Percentiles rank a stretch among this genome's conserved stretches.
phyloP scores from a whole-genome alignment of 2,329 filamentous ascomycete genomes.

The Colletotrichum eremochloae region DNA sequence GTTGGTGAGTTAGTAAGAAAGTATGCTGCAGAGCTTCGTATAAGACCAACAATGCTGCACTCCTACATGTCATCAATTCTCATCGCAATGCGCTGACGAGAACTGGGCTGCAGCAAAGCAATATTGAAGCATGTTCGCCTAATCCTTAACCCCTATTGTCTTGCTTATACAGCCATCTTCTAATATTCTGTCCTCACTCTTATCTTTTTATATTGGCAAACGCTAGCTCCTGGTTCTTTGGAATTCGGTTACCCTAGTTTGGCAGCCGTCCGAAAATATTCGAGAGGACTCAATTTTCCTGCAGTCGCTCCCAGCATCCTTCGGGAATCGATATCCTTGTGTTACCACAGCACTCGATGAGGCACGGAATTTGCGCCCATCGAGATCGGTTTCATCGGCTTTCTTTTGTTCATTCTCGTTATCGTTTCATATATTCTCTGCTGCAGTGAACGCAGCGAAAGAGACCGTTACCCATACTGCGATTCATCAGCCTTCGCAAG shows the following conservation, averaged over 20 bases:
- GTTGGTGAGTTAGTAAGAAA: neutral
- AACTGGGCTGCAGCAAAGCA: neutral
- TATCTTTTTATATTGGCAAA: slow-evolving; percentile 13
- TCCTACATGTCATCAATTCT: neutral
- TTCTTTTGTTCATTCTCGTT: neutral
- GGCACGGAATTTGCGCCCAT: neutral
- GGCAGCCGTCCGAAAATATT: slow-evolving; percentile 13
- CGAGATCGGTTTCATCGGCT: neutral
- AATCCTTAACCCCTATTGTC: neutral
- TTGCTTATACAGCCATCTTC: slow-evolving; percentile 23
- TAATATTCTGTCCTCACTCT: neutral
- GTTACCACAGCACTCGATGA: slow-evolving; percentile 4
- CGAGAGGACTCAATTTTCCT: neutral
- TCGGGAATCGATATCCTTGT: slow-evolving; percentile 8
- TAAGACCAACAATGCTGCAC: slow-evolving; percentile 28
- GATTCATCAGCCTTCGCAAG: neutral
- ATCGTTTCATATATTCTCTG: neutral
- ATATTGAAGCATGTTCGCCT: neutral
- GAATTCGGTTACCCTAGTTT: slow-evolving; percentile 1
- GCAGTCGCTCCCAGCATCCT: neutral
- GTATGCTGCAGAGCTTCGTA: slow-evolving; percentile 1
- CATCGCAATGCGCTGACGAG: too few species aligned
- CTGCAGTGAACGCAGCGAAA: neutral
- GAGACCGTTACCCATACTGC: too few species aligned
- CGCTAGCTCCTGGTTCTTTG: neutral